Evolutionary conservation across 1,284 basidiomycete species (phyloP).

Genomic region (Apiotrichum mycotoxinovorans): DNA sequence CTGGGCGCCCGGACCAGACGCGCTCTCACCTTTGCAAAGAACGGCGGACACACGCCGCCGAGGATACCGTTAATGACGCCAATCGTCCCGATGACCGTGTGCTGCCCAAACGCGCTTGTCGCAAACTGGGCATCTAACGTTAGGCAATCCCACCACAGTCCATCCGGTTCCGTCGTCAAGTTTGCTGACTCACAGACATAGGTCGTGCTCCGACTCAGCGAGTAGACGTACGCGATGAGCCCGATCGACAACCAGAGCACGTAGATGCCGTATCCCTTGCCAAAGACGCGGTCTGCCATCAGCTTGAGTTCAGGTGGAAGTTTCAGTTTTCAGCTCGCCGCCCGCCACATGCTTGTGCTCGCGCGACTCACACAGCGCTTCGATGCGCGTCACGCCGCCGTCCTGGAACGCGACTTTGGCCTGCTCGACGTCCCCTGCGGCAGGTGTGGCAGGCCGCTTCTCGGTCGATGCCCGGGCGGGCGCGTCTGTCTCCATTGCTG

Average conservation of each 20-base stretch:
- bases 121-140: conserved; percentile 29
- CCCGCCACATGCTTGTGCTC: no score
- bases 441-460: no score
- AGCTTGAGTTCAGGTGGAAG: no score
- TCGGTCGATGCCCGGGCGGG: no score
- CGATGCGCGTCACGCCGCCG: background rate
- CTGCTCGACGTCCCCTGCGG: no score
- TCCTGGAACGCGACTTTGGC: background rate
- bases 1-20: background rate
- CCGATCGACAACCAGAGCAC: conserved; percentile 20
- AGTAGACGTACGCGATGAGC: conserved; percentile 28
- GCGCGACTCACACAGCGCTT: background rate
- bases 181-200: conserved; percentile 19
- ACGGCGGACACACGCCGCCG: conserved; percentile 38
- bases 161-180: no score
- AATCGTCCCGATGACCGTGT: conserved; percentile 40
- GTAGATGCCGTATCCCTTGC: background rate
- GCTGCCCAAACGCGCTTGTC: conserved; percentile 37
- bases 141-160: no score
- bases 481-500: no score
- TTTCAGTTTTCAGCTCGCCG: no score
- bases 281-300: conserved; percentile 1
- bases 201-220: conserved; percentile 26
- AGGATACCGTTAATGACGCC: conserved; percentile 35
- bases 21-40: conserved; percentile 39